phyloP scores from a whole-genome alignment of 2,329 filamentous ascomycete genomes.

The Penicillium sp. region DNA sequence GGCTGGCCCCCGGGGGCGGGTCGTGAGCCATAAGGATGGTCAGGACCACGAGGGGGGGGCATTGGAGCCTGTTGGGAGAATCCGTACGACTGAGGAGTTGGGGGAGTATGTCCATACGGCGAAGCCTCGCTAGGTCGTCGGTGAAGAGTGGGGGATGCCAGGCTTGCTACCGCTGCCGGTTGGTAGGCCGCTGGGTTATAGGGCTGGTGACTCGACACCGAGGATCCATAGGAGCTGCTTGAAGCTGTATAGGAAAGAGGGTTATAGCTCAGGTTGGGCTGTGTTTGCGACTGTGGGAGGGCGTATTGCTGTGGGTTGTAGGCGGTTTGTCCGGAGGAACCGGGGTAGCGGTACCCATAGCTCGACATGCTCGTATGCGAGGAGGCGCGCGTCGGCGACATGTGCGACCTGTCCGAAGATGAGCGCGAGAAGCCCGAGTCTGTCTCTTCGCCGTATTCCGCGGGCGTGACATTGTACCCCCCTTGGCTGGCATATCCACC shows the following conservation, averaged over 20 bases:
- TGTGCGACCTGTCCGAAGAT: conserved; percentile 39
- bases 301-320: conserved; percentile 69
- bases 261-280: conserved; percentile 66
- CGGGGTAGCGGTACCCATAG: conserved; percentile 52
- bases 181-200: conserved; percentile 58
- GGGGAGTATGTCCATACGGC: conserved; percentile 32
- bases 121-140: conserved; percentile 36
- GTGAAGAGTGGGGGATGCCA: conserved; percentile 38
- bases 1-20: conserved; percentile 29
- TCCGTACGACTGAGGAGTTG: conserved; percentile 39
- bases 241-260: conserved; percentile 62
- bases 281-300: conserved; percentile 50
- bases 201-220: conserved; percentile 42
- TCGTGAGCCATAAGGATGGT: conserved; percentile 44
- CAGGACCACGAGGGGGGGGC: conserved; percentile 43
- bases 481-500: conserved; percentile 38
- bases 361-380: conserved; percentile 49
- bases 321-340: conserved; percentile 51
- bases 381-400: conserved; percentile 44
- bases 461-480: conserved; percentile 27
- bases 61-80: conserved; percentile 40
- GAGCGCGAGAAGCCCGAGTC: conserved; percentile 43
- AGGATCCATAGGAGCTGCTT: conserved; percentile 31
- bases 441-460: conserved; percentile 34
- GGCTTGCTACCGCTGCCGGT: conserved; percentile 33